These are phyloP conservation scores for Diplodia scrobiculata DNA, from an alignment of 2,329 filamentous ascomycete species.

Conservation along the genomic window DNA sequence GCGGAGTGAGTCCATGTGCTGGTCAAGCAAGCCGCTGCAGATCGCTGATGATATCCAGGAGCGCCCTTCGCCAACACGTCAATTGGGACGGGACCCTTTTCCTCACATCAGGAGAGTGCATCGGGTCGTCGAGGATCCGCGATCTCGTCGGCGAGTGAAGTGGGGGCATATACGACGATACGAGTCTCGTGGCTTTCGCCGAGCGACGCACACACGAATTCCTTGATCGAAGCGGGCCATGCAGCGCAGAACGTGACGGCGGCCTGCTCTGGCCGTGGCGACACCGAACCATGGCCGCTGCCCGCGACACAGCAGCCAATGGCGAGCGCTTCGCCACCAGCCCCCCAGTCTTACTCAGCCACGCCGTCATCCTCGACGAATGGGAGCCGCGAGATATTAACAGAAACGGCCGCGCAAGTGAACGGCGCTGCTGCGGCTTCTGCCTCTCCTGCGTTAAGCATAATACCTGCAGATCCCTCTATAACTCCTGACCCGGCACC, in stretches of 20 bases:
- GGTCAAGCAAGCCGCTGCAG: not conserved
- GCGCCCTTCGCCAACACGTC: not conserved
- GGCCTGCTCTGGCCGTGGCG: conserved; percentile 9
- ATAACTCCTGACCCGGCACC: not conserved
- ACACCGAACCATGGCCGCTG: not conserved
- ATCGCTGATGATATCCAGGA: conserved; percentile 16
- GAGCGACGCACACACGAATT: not conserved
- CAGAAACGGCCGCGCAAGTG: conserved; percentile 22
- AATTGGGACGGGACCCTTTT: not conserved
- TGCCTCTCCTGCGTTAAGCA: conserved; percentile 25
- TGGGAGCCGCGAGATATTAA: conserved; percentile 15
- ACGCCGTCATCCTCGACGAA: conserved; percentile 17
- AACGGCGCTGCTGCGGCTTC: conserved; percentile 15
- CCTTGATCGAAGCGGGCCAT: not conserved
- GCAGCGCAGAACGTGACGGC: not conserved
- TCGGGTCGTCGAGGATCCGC: conserved; percentile 3
- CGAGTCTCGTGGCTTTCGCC: conserved; percentile 11
- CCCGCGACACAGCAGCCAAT: not conserved
- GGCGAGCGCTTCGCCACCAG: conserved; percentile 8
- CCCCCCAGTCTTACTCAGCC: conserved; percentile 22
- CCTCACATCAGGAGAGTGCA: not conserved
- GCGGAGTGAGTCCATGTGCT: conserved; percentile 5
- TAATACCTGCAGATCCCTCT: conserved; percentile 20
- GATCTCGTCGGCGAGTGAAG: not conserved
- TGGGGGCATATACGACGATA: conserved; percentile 1